Evolutionary conservation across 805 yeast species (phyloP).

Genomic region (Hyphopichia homilentoma): DNA sequence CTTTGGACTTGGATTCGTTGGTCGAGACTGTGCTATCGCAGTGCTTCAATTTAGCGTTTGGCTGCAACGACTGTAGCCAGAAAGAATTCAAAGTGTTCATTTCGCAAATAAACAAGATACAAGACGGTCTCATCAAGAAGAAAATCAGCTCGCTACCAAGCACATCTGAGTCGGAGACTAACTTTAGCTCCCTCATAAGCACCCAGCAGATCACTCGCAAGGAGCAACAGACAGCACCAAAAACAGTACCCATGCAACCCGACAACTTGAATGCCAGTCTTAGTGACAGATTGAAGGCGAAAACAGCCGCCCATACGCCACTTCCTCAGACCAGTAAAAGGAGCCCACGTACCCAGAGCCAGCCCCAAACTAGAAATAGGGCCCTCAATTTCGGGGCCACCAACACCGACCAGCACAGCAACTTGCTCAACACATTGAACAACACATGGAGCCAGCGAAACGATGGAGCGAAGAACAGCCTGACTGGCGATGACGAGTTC

Average conservation of each 20-base stretch:
- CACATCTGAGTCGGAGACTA: background rate
- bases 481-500: conserved; percentile 22
- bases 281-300: too few relatives aligned
- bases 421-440: conserved; percentile 21
- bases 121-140: conserved; percentile 14
- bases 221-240: background rate
- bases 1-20: conserved; percentile 25
- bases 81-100: conserved; percentile 30
- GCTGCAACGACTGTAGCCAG: conserved; percentile 35
- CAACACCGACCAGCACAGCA: conserved; percentile 8
- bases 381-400: conserved; percentile 24
- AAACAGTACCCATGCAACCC: background rate
- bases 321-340: too few relatives aligned
- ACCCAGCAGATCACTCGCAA: conserved; percentile 12
- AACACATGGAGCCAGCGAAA: conserved; percentile 13
- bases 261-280: too few relatives aligned
- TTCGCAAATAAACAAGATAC: conserved; percentile 17
- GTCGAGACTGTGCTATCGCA: conserved; percentile 29
- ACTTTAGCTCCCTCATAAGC: conserved; percentile 17
- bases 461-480: too few relatives aligned
- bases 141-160: conserved; percentile 16
- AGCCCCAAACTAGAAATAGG: too few relatives aligned
- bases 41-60: conserved; percentile 30
- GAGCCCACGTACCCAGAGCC: too few relatives aligned
- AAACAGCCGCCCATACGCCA: too few relatives aligned